phyloP scores from a whole-genome alignment of 1,284 basidiomycete genomes.

The Boletellus deceptivus region DNA sequence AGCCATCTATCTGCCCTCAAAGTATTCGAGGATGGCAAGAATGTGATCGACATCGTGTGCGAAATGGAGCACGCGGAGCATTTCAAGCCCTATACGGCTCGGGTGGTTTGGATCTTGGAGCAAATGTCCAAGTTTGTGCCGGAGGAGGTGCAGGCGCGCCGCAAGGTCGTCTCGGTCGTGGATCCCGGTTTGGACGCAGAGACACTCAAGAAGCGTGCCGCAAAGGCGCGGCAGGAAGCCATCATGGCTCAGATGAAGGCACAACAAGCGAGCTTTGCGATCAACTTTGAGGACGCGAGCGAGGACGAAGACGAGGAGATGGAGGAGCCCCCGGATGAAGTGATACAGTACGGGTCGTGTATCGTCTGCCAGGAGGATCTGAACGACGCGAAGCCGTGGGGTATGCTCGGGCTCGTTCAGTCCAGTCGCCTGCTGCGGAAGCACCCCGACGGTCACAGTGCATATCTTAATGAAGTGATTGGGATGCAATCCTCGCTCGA shows the following conservation, averaged over 20 bases:
- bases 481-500: slow-evolving; percentile 69
- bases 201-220: slow-evolving; percentile 74
- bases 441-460: slow-evolving; percentile 70
- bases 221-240: slow-evolving; percentile 81
- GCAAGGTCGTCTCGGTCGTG: slow-evolving; percentile 41
- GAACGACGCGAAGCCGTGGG: slow-evolving; percentile 73
- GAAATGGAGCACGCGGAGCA: slow-evolving; percentile 71
- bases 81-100: slow-evolving; percentile 68
- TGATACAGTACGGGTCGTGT: slow-evolving; percentile 82
- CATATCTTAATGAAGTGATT: slow-evolving; percentile 76
- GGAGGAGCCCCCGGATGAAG: slow-evolving; percentile 44
- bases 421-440: slow-evolving; percentile 83
- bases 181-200: slow-evolving; percentile 51
- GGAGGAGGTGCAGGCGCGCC: slow-evolving; percentile 53
- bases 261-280: slow-evolving; percentile 82
- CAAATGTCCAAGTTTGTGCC: slow-evolving; percentile 55
- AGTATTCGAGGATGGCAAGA: slow-evolving; percentile 57
- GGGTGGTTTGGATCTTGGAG: slow-evolving; percentile 74
- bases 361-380: slow-evolving; percentile 98
- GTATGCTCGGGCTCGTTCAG: slow-evolving; percentile 87
- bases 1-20: slow-evolving; percentile 55
- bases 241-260: slow-evolving; percentile 93
- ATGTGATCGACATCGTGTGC: slow-evolving; percentile 72
- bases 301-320: slow-evolving; percentile 58
- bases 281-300: slow-evolving; percentile 66